Conservation (phyloP, 1,284 basidiomycete genomes). For the Microbotryum saponariae region DNA sequence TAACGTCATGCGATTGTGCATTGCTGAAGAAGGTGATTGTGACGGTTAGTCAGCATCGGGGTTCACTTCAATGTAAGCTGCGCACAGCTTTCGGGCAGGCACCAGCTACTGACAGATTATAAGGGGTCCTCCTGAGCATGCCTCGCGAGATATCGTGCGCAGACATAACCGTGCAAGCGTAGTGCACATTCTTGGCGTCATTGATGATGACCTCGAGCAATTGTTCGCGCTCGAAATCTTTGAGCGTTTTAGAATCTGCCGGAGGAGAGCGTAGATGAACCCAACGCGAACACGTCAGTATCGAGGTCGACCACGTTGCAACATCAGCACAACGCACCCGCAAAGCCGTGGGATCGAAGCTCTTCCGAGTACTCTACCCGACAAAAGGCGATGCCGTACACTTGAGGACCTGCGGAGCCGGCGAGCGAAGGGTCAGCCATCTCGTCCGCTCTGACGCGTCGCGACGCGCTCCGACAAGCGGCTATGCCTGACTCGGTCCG, state of each 20-base stretch:
- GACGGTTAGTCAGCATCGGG: neutral
- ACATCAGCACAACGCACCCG: slow-evolving; percentile 50
- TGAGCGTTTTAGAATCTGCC: slow-evolving; percentile 84
- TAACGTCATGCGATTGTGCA: slow-evolving; percentile 84
- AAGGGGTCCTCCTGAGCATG: slow-evolving; percentile 77
- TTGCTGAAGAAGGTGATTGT: slow-evolving; percentile 48
- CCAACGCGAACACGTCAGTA: neutral
- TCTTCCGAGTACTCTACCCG: slow-evolving; percentile 66
- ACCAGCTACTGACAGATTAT: slow-evolving; percentile 55
- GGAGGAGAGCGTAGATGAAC: neutral
- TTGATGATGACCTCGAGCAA: slow-evolving; percentile 39
- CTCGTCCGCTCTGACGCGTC: too few species aligned
- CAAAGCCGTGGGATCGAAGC: slow-evolving; percentile 77
- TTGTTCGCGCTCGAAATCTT: slow-evolving; percentile 46
- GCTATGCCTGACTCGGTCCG: too few species aligned
- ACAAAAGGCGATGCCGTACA: slow-evolving; percentile 93
- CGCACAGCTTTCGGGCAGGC: neutral
- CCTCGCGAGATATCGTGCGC: slow-evolving; percentile 85
- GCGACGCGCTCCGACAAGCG: too few species aligned
- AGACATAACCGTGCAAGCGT: slow-evolving; percentile 77
- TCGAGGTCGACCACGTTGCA: neutral
- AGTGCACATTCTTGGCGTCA: slow-evolving; percentile 54
- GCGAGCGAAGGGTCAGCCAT: neutral
- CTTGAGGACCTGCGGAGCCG: slow-evolving; percentile 57
- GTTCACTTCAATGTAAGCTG: neutral